A percentile compares a stretch with the other conserved stretches of the same genome.
Conservation (phyloP, 78 protist genomes). For the Mantamonas sphyraenae region DNA sequence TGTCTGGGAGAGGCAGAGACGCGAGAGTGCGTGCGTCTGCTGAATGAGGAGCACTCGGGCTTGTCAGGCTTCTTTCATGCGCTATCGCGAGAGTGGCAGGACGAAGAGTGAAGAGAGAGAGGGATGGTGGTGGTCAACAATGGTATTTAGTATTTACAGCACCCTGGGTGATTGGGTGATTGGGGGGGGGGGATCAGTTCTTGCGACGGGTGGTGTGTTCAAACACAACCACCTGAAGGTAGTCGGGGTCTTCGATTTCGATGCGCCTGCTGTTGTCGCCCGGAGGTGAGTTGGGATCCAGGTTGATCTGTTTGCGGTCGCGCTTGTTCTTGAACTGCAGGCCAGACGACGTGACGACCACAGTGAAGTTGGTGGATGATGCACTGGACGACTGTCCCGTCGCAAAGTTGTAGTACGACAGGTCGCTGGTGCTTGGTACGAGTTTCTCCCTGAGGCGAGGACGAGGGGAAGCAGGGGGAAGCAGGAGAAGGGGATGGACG, state of each 20-base stretch:
- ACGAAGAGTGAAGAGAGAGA: too few relatives aligned
- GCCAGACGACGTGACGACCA: constrained; percentile 67
- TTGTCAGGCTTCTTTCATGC: too few relatives aligned
- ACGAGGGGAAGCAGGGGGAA: too few relatives aligned
- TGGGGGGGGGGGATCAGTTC: constrained; percentile 38
- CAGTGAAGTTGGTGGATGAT: constrained; percentile 55
- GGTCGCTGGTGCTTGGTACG: constrained; percentile 77
- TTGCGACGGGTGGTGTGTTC: constrained; percentile 68
- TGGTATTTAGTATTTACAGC: too few relatives aligned
- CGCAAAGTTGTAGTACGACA: constrained; percentile 88
- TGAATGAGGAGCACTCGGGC: too few relatives aligned
- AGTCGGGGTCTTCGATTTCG: constrained; percentile 43
- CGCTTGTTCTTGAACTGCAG: constrained; percentile 83
- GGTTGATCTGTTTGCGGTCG: constrained; percentile 78
- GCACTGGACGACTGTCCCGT: constrained; percentile 57
- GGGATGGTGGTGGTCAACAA: too few relatives aligned
- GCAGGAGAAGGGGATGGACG: neutral
- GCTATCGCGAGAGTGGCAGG: too few relatives aligned
- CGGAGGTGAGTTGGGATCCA: constrained; percentile 60
- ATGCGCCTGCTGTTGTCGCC: constrained; percentile 60
- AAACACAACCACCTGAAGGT: constrained; percentile 62
- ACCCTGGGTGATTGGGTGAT: too few relatives aligned
- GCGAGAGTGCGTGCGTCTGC: too few relatives aligned
- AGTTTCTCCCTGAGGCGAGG: constrained; percentile 35
- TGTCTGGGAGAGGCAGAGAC: too few relatives aligned